Percentiles rank a stretch among this genome's conserved stretches.
Evolutionary conservation across 495 filamentous ascomycete genomes (phyloP).

Genomic region (Pyronema domesticum): DNA sequence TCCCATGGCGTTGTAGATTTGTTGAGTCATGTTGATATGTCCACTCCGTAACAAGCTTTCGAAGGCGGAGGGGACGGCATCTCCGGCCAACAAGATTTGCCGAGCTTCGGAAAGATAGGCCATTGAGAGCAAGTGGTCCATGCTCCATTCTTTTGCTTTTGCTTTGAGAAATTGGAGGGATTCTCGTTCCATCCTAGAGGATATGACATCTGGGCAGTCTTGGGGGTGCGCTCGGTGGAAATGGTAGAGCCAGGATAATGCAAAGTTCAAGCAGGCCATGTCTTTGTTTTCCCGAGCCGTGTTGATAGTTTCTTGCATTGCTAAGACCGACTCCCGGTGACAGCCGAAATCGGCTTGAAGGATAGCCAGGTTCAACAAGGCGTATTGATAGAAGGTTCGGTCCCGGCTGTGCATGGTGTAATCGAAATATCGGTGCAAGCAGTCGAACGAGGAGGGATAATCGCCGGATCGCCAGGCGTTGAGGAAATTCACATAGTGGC

Average conservation of each 20-base stretch:
- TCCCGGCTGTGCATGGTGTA: slow-evolving; percentile 84
- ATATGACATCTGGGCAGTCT: slow-evolving; percentile 23
- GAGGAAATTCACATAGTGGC: slow-evolving; percentile 68
- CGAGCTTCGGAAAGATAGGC: slow-evolving; percentile 77
- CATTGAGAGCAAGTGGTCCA: slow-evolving; percentile 74
- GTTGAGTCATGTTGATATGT: slow-evolving; percentile 60
- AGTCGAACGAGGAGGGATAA: slow-evolving; percentile 75
- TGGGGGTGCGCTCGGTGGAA: slow-evolving; percentile 67
- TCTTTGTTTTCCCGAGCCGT: slow-evolving; percentile 86
- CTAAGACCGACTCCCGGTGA: slow-evolving; percentile 66
- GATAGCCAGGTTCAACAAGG: slow-evolving; percentile 81
- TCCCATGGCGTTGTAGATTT: slow-evolving; percentile 53
- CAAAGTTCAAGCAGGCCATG: slow-evolving; percentile 82
- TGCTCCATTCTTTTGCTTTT: slow-evolving; percentile 73
- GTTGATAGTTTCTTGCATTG: slow-evolving; percentile 81
- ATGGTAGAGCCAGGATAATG: slow-evolving; percentile 93
- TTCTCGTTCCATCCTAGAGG: slow-evolving; percentile 50
- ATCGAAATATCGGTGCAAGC: slow-evolving; percentile 89
- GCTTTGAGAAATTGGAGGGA: slow-evolving; percentile 66
- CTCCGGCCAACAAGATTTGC: slow-evolving; percentile 57
- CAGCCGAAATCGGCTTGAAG: slow-evolving; percentile 93
- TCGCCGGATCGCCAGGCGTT: slow-evolving; percentile 86
- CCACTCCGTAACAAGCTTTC: slow-evolving; percentile 67
- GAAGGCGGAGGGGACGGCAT: slow-evolving; percentile 56
- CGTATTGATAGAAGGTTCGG: slow-evolving; percentile 85